These are phyloP conservation scores for Mycena amicta DNA, from an alignment of 768 basidiomycete genomes.

Conservation along the genomic window DNA sequence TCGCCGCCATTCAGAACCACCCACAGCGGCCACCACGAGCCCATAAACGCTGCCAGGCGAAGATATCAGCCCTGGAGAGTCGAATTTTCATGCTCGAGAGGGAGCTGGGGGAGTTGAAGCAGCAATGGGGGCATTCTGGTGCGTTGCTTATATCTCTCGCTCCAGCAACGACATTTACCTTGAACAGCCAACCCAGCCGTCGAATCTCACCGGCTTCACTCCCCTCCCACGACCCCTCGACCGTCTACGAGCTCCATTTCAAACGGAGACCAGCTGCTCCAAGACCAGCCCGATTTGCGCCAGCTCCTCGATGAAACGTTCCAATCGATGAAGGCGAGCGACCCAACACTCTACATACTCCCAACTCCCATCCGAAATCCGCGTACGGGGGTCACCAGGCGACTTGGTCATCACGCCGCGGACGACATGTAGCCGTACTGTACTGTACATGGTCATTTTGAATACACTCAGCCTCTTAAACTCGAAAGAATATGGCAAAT, in stretches of 20 bases:
- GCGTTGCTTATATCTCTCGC: not conserved
- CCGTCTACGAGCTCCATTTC: not conserved
- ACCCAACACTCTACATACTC: not conserved
- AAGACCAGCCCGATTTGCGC: not conserved
- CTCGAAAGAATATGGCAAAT: no score
- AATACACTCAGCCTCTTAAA: no score
- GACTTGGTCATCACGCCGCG: not conserved
- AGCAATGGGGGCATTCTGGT: not conserved
- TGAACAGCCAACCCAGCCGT: no score
- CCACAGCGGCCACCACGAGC: not conserved
- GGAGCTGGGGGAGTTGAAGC: not conserved
- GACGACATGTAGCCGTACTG: not conserved
- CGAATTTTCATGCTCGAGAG: not conserved
- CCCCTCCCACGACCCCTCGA: not conserved
- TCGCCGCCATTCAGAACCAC: not conserved
- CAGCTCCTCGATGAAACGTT: not conserved
- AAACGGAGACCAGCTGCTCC: no score
- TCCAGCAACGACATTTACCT: not conserved
- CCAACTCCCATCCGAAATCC: not conserved
- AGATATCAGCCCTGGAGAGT: not conserved
- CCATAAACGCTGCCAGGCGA: not conserved
- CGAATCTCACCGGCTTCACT: no score
- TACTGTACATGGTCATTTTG: no score
- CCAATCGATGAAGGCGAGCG: not conserved
- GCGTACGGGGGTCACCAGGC: not conserved